Conservation (phyloP, 495 filamentous ascomycete species). For the Niebla homalea region DNA sequence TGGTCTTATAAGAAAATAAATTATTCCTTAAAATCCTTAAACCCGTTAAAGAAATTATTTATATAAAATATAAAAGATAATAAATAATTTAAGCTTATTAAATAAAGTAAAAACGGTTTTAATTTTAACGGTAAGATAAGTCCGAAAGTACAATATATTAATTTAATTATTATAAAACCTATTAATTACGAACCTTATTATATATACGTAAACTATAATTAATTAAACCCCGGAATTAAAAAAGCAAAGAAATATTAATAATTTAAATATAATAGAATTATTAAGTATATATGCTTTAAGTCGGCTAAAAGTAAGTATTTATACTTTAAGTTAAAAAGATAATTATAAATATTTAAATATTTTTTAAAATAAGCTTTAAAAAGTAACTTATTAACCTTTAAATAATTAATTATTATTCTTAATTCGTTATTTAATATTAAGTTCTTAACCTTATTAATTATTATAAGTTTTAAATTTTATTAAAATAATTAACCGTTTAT, state of each 20-base stretch:
- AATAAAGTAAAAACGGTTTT: background rate
- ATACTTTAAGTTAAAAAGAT: background rate
- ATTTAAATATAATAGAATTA: background rate
- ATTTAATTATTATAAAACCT: background rate
- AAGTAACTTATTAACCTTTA: background rate
- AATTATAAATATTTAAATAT: background rate
- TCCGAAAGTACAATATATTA: background rate
- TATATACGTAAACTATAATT: background rate
- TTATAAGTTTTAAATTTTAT: too few relatives aligned
- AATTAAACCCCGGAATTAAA: background rate
- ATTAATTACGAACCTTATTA: background rate
- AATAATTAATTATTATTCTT: background rate
- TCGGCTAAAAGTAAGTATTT: background rate
- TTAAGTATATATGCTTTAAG: background rate
- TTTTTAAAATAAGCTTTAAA: background rate
- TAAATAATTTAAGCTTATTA: too few relatives aligned
- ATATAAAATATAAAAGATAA: background rate
- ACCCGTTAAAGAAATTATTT: background rate
- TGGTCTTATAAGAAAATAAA: background rate
- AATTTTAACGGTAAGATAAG: background rate
- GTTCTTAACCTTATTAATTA: background rate
- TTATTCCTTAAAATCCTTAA: background rate
- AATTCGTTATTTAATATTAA: background rate
- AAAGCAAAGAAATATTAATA: background rate
- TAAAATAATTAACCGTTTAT: too few relatives aligned